Evolutionary conservation across 306 rosid species (phyloP).

Genomic region (Erythrophleum fordii): DNA sequence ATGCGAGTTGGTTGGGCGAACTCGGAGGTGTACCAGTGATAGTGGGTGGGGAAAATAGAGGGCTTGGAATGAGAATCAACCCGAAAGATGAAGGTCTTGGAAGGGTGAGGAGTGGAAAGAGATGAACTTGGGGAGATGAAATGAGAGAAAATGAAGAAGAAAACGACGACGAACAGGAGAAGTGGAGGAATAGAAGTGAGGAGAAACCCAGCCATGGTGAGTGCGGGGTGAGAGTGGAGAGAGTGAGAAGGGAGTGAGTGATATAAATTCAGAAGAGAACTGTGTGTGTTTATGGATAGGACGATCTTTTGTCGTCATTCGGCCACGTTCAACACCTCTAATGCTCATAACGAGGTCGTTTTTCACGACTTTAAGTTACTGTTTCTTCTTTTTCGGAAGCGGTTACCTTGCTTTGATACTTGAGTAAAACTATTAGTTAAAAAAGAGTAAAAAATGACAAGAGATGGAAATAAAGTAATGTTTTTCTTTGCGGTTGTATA

Average conservation of each 20-base stretch:
- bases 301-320: background rate
- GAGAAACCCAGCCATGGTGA: background rate
- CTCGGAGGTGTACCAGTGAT: conserved; percentile 72
- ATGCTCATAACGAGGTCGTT: too few species aligned
- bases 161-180: conserved; percentile 35
- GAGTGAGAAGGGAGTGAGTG: background rate
- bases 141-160: conserved; percentile 17
- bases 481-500: too few species aligned
- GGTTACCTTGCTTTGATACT: too few species aligned
- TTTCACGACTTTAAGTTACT: too few species aligned
- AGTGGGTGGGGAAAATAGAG: conserved; percentile 67
- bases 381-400: too few species aligned
- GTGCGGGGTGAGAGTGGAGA: background rate
- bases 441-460: too few species aligned
- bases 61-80: conserved; percentile 61
- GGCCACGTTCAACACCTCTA: too few species aligned
- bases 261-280: too few species aligned
- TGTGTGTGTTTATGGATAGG: background rate
- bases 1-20: conserved; percentile 57
- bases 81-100: conserved; percentile 60
- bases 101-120: conserved; percentile 11
- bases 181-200: background rate
- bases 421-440: too few species aligned
- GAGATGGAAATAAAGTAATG: too few species aligned
- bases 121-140: conserved; percentile 12